Conservation (phyloP, 257 asterid genomes). For the Mitragyna speciosa region DNA sequence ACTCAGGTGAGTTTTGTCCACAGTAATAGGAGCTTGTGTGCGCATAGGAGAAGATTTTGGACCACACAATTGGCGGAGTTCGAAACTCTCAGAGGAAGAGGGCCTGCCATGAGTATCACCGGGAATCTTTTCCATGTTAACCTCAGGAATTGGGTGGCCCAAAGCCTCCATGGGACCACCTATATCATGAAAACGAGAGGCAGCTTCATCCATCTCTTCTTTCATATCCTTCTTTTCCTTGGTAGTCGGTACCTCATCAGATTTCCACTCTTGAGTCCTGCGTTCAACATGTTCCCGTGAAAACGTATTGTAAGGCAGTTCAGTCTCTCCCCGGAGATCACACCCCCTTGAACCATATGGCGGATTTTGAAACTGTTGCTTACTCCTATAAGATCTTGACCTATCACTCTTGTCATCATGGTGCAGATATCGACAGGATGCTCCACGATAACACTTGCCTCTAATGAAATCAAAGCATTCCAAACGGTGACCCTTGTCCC, state of each 20-base stretch:
- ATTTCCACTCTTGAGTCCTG: constrained; percentile 33
- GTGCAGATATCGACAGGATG: constrained; percentile 73
- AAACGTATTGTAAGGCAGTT: constrained; percentile 23
- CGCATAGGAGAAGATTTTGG: constrained; percentile 31
- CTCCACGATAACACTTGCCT: constrained; percentile 89
- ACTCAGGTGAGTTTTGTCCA: constrained; percentile 30
- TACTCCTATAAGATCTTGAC: constrained; percentile 49
- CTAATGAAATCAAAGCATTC: constrained; percentile 65
- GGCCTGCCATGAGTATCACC: constrained; percentile 30
- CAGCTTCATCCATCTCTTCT: constrained; percentile 31
- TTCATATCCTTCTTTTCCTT: constrained; percentile 34
- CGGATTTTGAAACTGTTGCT: constrained; percentile 42
- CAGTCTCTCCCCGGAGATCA: constrained; percentile 32
- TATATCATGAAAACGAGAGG: constrained; percentile 32
- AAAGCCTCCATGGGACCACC: constrained; percentile 24
- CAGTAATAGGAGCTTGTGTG: constrained; percentile 31
- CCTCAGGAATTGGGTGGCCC: constrained; percentile 27
- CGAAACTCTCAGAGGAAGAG: constrained; percentile 22
- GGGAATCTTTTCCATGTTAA: constrained; percentile 30
- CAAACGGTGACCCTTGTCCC: constrained; percentile 47
- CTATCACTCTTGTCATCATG: constrained; percentile 54
- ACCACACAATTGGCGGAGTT: constrained; percentile 33
- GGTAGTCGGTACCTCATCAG: constrained; percentile 31
- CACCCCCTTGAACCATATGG: constrained; percentile 37
- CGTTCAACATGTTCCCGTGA: constrained; percentile 33